These are phyloP conservation scores for Clitopilus hobsonii DNA, from an alignment of 768 basidiomycete species.

Conservation along the genomic window DNA sequence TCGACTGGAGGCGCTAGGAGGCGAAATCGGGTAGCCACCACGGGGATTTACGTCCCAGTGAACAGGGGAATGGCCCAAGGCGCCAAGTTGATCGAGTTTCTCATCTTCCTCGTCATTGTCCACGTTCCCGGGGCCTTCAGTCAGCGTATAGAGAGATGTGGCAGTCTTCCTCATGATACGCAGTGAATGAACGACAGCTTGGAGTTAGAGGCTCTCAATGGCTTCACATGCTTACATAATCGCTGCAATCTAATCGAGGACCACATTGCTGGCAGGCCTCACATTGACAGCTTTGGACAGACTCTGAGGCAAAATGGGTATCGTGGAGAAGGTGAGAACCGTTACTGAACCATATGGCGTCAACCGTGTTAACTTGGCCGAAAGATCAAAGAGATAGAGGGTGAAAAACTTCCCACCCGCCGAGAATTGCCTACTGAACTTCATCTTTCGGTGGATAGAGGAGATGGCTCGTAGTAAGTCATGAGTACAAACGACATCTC, in stretches of 20 bases:
- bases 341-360: not conserved
- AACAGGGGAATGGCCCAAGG: constrained; percentile 11
- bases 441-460: constrained; percentile 40
- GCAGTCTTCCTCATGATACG: constrained; percentile 52
- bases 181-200: too few species aligned
- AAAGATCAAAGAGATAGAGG: constrained; percentile 95
- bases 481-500: not conserved
- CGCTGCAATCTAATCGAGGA: not conserved
- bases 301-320: constrained; percentile 61
- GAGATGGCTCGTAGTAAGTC: constrained; percentile 95
- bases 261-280: not conserved
- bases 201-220: not conserved
- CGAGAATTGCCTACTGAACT: not conserved
- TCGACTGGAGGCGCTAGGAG: constrained; percentile 21
- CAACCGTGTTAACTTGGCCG: constrained; percentile 3
- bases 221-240: not conserved
- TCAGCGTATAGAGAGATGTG: constrained; percentile 65
- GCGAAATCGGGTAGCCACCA: constrained; percentile 22
- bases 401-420: constrained; percentile 37
- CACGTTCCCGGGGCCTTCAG: constrained; percentile 36
- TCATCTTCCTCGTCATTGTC: constrained; percentile 48
- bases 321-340: constrained; percentile 75
- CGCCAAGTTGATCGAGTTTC: constrained; percentile 43
- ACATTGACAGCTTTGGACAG: not conserved
- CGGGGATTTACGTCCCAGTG: constrained; percentile 31